These are phyloP conservation scores for Primulina eburnea DNA, from an alignment of 257 asterid species.

Conservation along the genomic window DNA sequence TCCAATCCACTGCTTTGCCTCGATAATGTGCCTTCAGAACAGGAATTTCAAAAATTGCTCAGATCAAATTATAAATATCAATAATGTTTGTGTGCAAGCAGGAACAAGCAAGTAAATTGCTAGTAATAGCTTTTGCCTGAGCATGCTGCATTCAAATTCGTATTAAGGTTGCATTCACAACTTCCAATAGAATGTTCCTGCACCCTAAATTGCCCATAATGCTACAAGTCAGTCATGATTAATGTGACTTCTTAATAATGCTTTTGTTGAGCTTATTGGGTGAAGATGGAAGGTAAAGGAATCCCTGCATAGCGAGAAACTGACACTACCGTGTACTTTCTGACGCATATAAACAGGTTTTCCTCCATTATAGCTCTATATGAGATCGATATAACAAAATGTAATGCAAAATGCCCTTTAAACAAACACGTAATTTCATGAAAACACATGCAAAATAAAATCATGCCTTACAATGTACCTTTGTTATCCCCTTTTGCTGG, in stretches of 20 bases:
- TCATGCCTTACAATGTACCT: conserved; percentile 49
- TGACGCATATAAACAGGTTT: background rate
- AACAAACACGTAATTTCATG: background rate
- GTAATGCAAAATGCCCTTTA: background rate
- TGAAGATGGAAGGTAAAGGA: background rate
- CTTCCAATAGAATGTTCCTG: background rate
- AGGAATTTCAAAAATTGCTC: conserved; percentile 6
- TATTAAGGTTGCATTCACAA: background rate
- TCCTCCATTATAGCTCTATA: background rate
- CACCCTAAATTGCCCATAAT: background rate
- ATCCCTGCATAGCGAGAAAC: background rate
- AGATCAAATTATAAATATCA: background rate
- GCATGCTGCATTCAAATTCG: background rate
- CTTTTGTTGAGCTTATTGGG: background rate
- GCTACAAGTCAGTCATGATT: background rate
- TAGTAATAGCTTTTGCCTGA: background rate
- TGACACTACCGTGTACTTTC: background rate
- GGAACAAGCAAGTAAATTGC: background rate
- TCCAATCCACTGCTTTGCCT: conserved; percentile 57
- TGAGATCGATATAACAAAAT: background rate
- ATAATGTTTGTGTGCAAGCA: background rate
- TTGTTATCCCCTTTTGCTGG: conserved; percentile 45
- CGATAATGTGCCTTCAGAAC: conserved; percentile 43
- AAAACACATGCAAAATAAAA: conserved; percentile 8
- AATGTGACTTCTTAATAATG: background rate